These are phyloP conservation scores for Termitomyces sp. DNA, from an alignment of 768 basidiomycete species.

Conservation along the genomic window DNA sequence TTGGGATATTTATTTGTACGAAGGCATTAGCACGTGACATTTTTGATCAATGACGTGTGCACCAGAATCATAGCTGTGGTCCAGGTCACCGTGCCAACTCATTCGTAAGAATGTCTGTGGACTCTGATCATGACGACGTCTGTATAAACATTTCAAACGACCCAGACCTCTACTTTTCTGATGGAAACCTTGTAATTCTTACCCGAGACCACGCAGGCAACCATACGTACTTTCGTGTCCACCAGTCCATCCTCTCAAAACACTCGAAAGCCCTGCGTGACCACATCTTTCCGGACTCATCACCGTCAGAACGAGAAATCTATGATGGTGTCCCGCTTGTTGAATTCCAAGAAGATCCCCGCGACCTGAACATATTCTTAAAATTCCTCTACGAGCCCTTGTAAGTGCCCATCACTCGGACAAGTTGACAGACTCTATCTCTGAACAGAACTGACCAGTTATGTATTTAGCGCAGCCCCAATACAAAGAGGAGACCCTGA, in stretches of 20 bases:
- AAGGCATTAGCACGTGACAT: neutral
- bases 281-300: conserved; percentile 20
- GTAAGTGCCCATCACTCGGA: conserved; percentile 12
- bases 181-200: conserved; percentile 26
- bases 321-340: conserved; percentile 26
- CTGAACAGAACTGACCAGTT: conserved; percentile 14
- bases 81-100: neutral
- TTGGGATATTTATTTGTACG: too few relatives aligned
- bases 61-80: neutral
- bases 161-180: conserved; percentile 26
- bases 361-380: conserved; percentile 24
- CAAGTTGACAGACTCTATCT: neutral
- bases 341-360: conserved; percentile 26
- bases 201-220: conserved; percentile 24
- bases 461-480: conserved; percentile 23
- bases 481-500: conserved; percentile 26
- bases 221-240: conserved; percentile 26
- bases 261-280: conserved; percentile 27
- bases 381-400: conserved; percentile 29
- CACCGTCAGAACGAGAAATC: conserved; percentile 18
- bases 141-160: conserved; percentile 27
- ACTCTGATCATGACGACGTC: conserved; percentile 17
- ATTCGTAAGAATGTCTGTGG: conserved; percentile 17
- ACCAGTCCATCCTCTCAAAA: conserved; percentile 27
- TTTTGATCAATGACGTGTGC: neutral